Evolutionary conservation across 768 basidiomycete genomes (phyloP).

Genomic region (Astraeus odoratus): DNA sequence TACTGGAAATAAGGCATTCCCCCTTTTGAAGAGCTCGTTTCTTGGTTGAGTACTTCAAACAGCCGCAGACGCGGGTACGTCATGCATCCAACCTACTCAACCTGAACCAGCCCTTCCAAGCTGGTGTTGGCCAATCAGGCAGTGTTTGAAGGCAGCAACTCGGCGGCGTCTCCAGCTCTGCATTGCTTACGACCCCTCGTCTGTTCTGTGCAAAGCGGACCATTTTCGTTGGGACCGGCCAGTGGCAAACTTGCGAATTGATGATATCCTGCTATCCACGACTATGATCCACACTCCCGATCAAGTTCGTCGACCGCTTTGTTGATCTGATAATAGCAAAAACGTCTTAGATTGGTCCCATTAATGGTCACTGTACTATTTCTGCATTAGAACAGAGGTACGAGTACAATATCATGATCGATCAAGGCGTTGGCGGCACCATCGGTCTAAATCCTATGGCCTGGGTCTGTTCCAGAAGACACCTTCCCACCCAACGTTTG

Average conservation of each 20-base stretch:
- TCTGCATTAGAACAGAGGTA: too few species aligned
- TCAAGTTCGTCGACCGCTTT: too few species aligned
- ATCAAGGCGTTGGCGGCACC: too few species aligned
- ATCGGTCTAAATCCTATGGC: too few species aligned
- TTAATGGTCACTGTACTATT: too few species aligned
- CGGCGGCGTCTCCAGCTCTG: constrained; percentile 46
- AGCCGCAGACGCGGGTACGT: constrained; percentile 95
- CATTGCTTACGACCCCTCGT: constrained; percentile 1
- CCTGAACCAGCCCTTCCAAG: constrained; percentile 39
- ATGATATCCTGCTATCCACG: constrained; percentile 63
- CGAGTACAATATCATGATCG: too few species aligned
- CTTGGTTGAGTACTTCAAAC: constrained; percentile 98
- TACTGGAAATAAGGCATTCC: constrained; percentile 72
- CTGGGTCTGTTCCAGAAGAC: too few species aligned
- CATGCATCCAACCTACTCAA: not conserved
- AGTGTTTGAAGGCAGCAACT: constrained; percentile 89
- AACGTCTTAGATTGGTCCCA: too few species aligned
- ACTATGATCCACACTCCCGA: too few species aligned
- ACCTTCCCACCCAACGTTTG: too few species aligned
- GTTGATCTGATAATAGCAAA: too few species aligned
- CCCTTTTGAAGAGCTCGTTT: constrained; percentile 87
- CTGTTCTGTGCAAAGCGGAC: constrained; percentile 37
- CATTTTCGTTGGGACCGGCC: constrained; percentile 64
- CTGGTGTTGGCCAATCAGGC: constrained; percentile 93
- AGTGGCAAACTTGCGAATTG: constrained; percentile 56